Base-by-base conservation (phyloP, 768 basidiomycete species). In the Termitomyces bulborhizus region DNA sequence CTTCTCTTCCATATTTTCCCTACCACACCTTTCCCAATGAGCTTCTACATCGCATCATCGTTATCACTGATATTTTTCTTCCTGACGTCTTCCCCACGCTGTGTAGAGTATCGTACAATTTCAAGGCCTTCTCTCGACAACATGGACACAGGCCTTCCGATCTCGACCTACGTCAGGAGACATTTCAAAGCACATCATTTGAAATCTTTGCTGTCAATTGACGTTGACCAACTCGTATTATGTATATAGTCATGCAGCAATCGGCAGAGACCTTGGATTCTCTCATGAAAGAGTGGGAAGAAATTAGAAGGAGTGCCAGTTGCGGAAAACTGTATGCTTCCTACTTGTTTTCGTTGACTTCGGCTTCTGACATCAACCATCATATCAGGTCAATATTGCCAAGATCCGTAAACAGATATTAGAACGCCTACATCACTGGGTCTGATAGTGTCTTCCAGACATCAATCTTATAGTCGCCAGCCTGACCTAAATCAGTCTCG, bases 1-100 rank as follows among this genome's bases (percentile, higher is more conserved):
- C 45, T 47, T 41, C 26, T 3, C 1, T 49, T 37, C 13, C 46
- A 52, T 21, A 4, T 36, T n/a, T 31, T 37, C 39, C 39, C 29
- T 39, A 50, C 13, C 58, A 44, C 16, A 53, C 21, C 5, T n/a
- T 74, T n/a, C 74, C 73, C 21, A 71, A 62, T 50, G 74, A 76
- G 51, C 66, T 76, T 1, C 45, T 74, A 1, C 65, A 72, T 63
- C 69, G 68, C 57, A 64, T 74, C 52, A 64, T 76, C 29, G 54
- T 68, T 1, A 43, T 74, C 18, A 64, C 63, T 12, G 65, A 65
- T 73, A 54, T 70, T 51, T 68, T 5, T 71, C 66, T 21, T 56
- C 64, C 3, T 63, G 63, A 63, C 32, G 65, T 66, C 13, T 59
- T 71, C 44, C 55, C 66, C 3, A 73, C 69, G 1, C 55, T 74